Evolutionary conservation across 495 filamentous ascomycete genomes (phyloP).

Genomic region (Aspergillus carlsbadensis): DNA sequence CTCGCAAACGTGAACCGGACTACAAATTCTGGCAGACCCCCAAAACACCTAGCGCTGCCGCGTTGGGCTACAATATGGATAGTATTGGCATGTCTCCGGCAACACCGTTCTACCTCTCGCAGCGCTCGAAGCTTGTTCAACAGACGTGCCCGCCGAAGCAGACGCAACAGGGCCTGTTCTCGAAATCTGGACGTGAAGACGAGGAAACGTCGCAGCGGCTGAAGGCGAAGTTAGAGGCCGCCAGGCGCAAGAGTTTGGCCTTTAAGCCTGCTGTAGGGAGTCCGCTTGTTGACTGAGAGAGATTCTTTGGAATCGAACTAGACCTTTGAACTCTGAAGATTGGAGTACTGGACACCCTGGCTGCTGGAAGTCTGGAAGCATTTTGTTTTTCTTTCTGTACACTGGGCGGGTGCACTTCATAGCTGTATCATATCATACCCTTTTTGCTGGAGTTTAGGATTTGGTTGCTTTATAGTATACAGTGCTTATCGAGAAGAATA

Average conservation of each 20-base stretch:
- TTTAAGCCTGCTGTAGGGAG: conserved; percentile 78
- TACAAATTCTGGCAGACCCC: conserved; percentile 32
- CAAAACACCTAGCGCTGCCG: conserved; percentile 30
- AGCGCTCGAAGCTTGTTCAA: conserved; percentile 57
- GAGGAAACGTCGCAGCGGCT: conserved; percentile 46
- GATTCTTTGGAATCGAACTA: not conserved
- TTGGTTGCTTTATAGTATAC: not conserved
- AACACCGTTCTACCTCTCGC: conserved; percentile 56
- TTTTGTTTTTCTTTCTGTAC: not conserved
- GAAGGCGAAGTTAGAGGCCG: conserved; percentile 66
- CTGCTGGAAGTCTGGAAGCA: too few relatives aligned
- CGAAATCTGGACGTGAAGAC: conserved; percentile 20
- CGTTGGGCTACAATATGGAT: conserved; percentile 38
- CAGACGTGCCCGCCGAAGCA: conserved; percentile 74
- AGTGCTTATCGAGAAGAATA: not conserved
- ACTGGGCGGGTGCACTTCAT: not conserved
- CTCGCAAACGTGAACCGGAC: conserved; percentile 8
- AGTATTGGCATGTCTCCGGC: conserved; percentile 50
- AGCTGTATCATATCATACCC: not conserved
- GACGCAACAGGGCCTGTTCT: conserved; percentile 46
- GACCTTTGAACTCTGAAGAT: too few relatives aligned
- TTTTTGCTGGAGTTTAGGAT: not conserved
- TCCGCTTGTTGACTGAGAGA: conserved; percentile 49
- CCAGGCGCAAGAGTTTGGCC: conserved; percentile 77
- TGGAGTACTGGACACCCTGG: too few relatives aligned